Percentiles rank a stretch among this genome's conserved stretches.
Conservation (phyloP, 2,329 filamentous ascomycete species). For the Fusarium falciforme region DNA sequence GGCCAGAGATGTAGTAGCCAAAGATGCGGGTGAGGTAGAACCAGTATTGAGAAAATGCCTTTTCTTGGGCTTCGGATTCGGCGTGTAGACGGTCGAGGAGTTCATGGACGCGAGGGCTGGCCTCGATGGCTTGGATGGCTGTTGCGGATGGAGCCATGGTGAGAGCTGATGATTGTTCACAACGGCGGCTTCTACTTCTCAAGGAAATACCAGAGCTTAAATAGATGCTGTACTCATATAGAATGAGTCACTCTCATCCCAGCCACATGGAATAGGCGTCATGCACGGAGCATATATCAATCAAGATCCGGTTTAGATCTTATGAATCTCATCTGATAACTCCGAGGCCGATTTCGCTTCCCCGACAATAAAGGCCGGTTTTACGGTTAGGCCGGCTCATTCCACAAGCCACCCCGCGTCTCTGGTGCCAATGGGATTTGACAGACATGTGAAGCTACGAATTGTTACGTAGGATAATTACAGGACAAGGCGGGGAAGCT, state of each 20-base stretch:
- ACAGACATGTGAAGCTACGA: neutral
- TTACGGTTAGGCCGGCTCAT: neutral
- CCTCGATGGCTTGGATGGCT: constrained; percentile 38
- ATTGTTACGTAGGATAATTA: neutral
- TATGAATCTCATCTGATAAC: constrained; percentile 17
- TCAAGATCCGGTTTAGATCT: neutral
- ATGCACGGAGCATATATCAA: neutral
- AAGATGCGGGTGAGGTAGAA: constrained; percentile 42
- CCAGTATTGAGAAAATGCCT: constrained; percentile 37
- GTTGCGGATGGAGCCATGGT: constrained; percentile 34
- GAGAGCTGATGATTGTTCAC: neutral
- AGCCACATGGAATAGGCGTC: neutral
- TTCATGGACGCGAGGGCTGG: constrained; percentile 40
- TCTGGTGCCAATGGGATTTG: neutral
- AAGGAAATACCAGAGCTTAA: constrained; percentile 5
- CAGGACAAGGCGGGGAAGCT: neutral
- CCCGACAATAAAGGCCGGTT: neutral
- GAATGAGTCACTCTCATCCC: neutral
- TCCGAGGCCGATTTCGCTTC: constrained; percentile 27
- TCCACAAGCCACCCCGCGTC: neutral
- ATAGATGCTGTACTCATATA: neutral
- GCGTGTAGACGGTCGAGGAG: constrained; percentile 44
- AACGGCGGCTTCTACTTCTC: neutral
- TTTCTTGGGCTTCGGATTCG: constrained; percentile 43
- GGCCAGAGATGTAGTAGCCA: constrained; percentile 40